Evolutionary conservation across 1,284 basidiomycete genomes (phyloP), one percentile per base, ranked within the genome.

Genomic region (Rhodotorula sp.): DNA sequence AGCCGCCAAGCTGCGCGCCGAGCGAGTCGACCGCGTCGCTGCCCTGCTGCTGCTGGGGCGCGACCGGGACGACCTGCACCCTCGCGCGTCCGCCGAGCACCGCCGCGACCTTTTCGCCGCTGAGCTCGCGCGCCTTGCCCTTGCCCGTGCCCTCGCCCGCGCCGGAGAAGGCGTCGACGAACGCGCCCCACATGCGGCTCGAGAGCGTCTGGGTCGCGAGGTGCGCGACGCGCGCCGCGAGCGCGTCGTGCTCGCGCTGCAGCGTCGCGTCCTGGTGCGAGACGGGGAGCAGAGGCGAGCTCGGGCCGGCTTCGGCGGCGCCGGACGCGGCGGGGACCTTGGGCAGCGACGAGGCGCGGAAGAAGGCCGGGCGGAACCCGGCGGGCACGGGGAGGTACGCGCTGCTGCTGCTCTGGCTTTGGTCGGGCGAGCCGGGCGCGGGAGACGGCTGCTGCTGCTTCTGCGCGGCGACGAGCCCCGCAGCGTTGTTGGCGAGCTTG

Each of bases 121-220:
- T 81, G 52, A 82, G 71, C 49, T 64, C 65, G 46, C 61, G 54
- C 23, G 7, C 45, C 45, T 34, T 12, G 9, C 14, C 46, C 34
- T 23, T 16, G 7, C 21, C 65, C 27, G 54, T 41, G 8, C 23
- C 19, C 7, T 44, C 54, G 4, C 52, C 34, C 9, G 58, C 21
- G 10, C 74, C 77, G 4, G 80, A 69, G 70, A 85, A 84, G 7
- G 83, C 83, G 14, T 81, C 81, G 75, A 81, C 79, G 80, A 85
- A 84, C 3, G 82, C 81, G 7, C 77, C 77, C 3, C 82, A 77
- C 60, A 85, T 77, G 56, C 80, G 80, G 21, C 78, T 74, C 13
- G 83, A 78, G 64, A 84, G 81, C 64, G 83, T 82, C 64, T 78
- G 77, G 41, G 74, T 64, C 7, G 82, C 81, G 45, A 79, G 70